Conservation (phyloP, 1,284 basidiomycete species). For the Trichosporon ovoides region DNA sequence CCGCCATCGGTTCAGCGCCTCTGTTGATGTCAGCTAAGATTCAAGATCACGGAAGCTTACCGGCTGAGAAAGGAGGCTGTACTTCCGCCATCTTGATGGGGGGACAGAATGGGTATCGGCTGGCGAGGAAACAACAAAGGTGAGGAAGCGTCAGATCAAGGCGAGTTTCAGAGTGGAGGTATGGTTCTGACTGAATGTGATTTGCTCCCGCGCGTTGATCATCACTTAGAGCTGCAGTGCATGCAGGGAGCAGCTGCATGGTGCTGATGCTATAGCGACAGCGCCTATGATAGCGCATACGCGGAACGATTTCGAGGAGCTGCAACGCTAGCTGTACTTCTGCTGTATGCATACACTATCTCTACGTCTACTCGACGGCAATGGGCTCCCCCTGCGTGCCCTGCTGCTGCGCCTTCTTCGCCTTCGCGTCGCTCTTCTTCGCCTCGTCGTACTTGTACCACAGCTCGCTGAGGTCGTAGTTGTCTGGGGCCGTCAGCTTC, state of each 20-base stretch:
- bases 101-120: too few species aligned
- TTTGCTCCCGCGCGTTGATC: too few species aligned
- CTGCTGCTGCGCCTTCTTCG: slow-evolving; percentile 7
- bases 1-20: slow-evolving; percentile 40
- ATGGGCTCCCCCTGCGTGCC: slow-evolving; percentile 30
- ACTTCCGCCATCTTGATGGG: background rate
- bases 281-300: too few species aligned
- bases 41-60: slow-evolving; percentile 24
- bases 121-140: too few species aligned
- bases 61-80: slow-evolving; percentile 17
- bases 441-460: slow-evolving; percentile 50
- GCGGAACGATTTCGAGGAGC: too few species aligned
- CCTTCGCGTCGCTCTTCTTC: slow-evolving; percentile 39
- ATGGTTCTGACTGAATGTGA: too few species aligned
- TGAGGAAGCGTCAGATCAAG: too few species aligned
- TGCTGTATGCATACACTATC: slow-evolving; percentile 21
- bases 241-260: background rate
- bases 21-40: slow-evolving; percentile 21
- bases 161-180: background rate
- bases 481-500: slow-evolving; percentile 27
- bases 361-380: slow-evolving; percentile 35
- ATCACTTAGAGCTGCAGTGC: background rate
- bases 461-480: slow-evolving; percentile 49
- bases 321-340: background rate
- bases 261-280: too few species aligned